Evolutionary conservation across 345 rosid species (phyloP), one percentile per base, ranked within the genome.

Genomic region (Jatropha curcas): DNA sequence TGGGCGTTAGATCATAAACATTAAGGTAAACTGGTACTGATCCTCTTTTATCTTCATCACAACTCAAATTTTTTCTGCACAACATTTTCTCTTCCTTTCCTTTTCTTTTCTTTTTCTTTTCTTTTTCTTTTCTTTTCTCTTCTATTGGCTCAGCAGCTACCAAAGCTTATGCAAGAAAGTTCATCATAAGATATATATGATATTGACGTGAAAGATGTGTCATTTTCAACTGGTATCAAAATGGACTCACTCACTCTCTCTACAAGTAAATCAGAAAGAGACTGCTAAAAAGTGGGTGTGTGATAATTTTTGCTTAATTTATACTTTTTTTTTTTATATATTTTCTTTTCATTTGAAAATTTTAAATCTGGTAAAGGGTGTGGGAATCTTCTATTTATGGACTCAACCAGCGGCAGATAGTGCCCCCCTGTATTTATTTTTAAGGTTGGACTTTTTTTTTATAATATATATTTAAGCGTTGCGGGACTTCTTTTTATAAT

Each of bases 1-100:
- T 71, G 33, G 98, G 91, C 46, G 99, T 95, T 66, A 95, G 93
- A 86, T 95, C 99, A 75, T 95, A 95, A 13, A 95, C 99, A 64
- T 95, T 95, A 28, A 95, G 97, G 81, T 85, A 83, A 63, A 95
- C 99, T 0, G 98, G 93, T 35, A 91, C 89, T n/a, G 97, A 88
- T 76, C 97, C 99, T 72, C 76, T 69, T 20, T 10, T 8, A 20
- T 65, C 68, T 9, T 84, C 96, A 39, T 73, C 73, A 51, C 71
- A 76, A 61, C 87, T 81, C 55, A 84, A 81, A 63, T 60, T 79
- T 76, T 85, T 88, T 63, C 94, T 79, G 75, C 99, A 91, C 79
- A 89, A 76, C 99, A 92, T 94, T 16, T 68, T 55, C 4, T 53
- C 24, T 24, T 68, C n/a, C 20, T 53, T 33, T 50, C 43, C 19